Base-by-base conservation (phyloP, 78 protist genomes). In the Polysphondylium violaceum region DNA sequence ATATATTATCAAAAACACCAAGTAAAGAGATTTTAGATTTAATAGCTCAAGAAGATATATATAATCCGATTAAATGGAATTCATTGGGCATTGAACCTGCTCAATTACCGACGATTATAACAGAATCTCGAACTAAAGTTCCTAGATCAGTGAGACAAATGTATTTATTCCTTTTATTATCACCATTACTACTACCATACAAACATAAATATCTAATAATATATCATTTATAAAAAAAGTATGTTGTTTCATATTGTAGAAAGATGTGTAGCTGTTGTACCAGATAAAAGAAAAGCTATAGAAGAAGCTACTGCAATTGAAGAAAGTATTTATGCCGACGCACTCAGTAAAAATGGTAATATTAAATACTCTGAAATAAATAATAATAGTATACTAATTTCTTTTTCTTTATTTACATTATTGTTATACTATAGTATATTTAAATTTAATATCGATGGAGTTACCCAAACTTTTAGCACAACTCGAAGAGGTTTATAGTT, bases 71-170 rank as follows among this genome's bases (percentile, higher is more conserved):
- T 69, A 69, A 44, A 69, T 69, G 76, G 76, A 69, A 44, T 43
- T 19, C 76, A 12, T 27, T 69, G 19, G 59, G 59, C 27, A 40
- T 69, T 27, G 76, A 69, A 43, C 17, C 59, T 43, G 27, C 60
- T 8, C 27, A 41, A 3, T 43, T 69, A 27, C 76, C 76, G 9
- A 27, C 58, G 25, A 69, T 69, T 17, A 25, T 25, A 8, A 38
- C 43, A 6, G 76, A 69, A 43, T 38, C 76, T 6, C 38, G 76
- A 43, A 69, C 76, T 23, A 69, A 44, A 27, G 76, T 69, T 4
- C 76, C 76, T 27, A 69, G 43, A 69, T 69, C 76, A 9, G 76
- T 69, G 14, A 69, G 76, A 43, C 76, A 69, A 43, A 44, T 69
- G 76, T 69, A 44, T 21, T 14, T 43, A 11, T 35, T 31, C 29